Percentiles rank a stretch among this genome's conserved stretches.
phyloP scores from a whole-genome alignment of 2,329 filamentous ascomycete species.

The Fusarium incarnatum region DNA sequence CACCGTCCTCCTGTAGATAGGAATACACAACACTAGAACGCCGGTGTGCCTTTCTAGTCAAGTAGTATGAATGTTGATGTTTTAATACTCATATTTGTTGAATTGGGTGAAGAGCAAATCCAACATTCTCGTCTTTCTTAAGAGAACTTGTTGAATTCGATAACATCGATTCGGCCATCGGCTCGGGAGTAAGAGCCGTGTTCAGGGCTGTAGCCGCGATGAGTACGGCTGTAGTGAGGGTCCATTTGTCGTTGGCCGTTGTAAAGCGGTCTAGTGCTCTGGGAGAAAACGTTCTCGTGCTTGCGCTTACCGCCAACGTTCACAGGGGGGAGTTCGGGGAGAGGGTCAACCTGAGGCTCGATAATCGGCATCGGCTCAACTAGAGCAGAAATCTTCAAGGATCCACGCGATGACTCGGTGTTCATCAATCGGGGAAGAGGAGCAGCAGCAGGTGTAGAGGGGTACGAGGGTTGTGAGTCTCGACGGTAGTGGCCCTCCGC shows the following conservation, averaged over 20 bases:
- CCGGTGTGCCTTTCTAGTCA: conserved; percentile 29
- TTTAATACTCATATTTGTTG: conserved; percentile 46
- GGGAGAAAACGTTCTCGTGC: conserved; percentile 51
- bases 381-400: conserved; percentile 53
- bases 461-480: conserved; percentile 49
- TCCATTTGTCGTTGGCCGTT: conserved; percentile 55
- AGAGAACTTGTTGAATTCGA: conserved; percentile 48
- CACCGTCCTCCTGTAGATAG: conserved; percentile 30
- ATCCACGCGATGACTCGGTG: conserved; percentile 49
- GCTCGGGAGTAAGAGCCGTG: conserved; percentile 52
- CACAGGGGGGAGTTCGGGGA: conserved; percentile 43
- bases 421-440: conserved; percentile 42
- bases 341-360: conserved; percentile 50
- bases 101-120: conserved; percentile 44
- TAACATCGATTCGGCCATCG: conserved; percentile 49
- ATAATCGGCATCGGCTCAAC: conserved; percentile 53
- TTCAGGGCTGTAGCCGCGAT: conserved; percentile 46
- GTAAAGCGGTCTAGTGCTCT: conserved; percentile 49
- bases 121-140: neutral
- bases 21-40: conserved; percentile 46
- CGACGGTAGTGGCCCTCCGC: conserved; percentile 47
- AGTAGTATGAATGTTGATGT: conserved; percentile 13
- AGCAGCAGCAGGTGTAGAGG: conserved; percentile 45
- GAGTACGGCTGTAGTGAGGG: conserved; percentile 43
- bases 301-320: conserved; percentile 53